These are phyloP conservation scores for Papilionanthe hybrid DNA, from an alignment of 116 monocot genomes.

Conservation along the genomic window DNA sequence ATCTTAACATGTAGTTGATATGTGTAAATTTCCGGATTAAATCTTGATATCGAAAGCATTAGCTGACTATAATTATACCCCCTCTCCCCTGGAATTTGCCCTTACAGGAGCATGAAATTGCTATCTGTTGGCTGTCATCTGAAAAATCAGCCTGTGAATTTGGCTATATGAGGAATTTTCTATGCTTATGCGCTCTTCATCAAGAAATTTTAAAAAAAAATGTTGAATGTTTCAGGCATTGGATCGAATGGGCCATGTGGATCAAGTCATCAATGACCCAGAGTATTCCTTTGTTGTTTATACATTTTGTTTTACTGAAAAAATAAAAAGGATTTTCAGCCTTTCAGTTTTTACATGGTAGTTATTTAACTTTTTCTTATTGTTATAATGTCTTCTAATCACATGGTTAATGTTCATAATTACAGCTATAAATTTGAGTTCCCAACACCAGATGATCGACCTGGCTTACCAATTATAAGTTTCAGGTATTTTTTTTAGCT, in stretches of 20 bases:
- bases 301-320: conserved; percentile 1
- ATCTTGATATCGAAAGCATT: neutral
- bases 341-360: neutral
- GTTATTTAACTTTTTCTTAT: neutral
- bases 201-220: neutral
- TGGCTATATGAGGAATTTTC: neutral
- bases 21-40: neutral
- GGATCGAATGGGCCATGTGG: conserved; percentile 88
- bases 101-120: neutral
- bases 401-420: conserved; percentile 8
- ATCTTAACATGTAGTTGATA: neutral
- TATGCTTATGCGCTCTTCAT: neutral
- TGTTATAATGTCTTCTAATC: neutral
- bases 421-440: conserved; percentile 98
- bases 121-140: neutral
- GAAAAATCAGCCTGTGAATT: neutral
- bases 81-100: neutral
- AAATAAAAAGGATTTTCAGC: neutral
- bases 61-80: neutral
- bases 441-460: conserved; percentile 98
- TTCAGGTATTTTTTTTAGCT: conserved; percentile 62
- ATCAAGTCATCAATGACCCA: conserved; percentile 93
- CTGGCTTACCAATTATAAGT: conserved; percentile 94
- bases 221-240: conserved; percentile 57
- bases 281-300: conserved; percentile 49